Evolutionary conservation across 2,329 filamentous ascomycete species (phyloP).

Genomic region (Cytospora leucostoma): DNA sequence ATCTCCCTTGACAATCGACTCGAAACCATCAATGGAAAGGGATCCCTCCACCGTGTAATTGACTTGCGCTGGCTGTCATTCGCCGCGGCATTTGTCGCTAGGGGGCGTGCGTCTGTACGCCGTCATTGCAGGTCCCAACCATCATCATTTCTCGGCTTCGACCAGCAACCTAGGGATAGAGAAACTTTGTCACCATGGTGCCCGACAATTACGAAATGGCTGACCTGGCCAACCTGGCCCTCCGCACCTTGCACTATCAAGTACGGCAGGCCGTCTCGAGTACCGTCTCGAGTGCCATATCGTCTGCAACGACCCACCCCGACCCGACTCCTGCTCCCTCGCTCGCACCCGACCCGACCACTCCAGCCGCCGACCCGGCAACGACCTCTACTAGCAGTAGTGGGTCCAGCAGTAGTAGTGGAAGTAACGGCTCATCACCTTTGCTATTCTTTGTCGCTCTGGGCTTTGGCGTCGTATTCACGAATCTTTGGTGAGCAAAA

Average conservation of each 20-base stretch:
- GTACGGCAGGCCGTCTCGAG: slow-evolving; percentile 17
- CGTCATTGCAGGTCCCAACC: not conserved
- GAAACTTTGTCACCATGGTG: slow-evolving; percentile 13
- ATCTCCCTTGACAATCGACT: not conserved
- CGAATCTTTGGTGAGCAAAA: slow-evolving; percentile 87
- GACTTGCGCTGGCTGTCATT: slow-evolving; percentile 16
- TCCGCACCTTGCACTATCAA: slow-evolving; percentile 26
- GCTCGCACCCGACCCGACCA: not conserved
- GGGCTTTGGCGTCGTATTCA: slow-evolving; percentile 97
- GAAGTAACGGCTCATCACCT: slow-evolving; percentile 56
- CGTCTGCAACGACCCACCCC: slow-evolving; percentile 13
- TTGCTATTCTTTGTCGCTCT: slow-evolving; percentile 92
- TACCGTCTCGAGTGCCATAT: slow-evolving; percentile 14
- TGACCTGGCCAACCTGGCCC: slow-evolving; percentile 23
- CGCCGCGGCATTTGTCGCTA: slow-evolving; percentile 21
- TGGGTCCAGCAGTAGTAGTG: slow-evolving; percentile 24
- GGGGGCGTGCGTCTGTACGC: slow-evolving; percentile 1
- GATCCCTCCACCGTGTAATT: not conserved
- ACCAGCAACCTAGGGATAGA: not conserved
- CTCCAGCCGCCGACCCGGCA: not conserved
- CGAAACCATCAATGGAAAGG: slow-evolving; percentile 1
- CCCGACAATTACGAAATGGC: slow-evolving; percentile 23
- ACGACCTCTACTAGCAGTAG: slow-evolving; percentile 1
- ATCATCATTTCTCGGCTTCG: not conserved
- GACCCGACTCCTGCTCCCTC: slow-evolving; percentile 15